Percentiles rank a stretch among this genome's conserved stretches.
These are phyloP conservation scores for Theileria luwenshuni DNA, from an alignment of 169 alveolate species.

Conservation along the genomic window DNA sequence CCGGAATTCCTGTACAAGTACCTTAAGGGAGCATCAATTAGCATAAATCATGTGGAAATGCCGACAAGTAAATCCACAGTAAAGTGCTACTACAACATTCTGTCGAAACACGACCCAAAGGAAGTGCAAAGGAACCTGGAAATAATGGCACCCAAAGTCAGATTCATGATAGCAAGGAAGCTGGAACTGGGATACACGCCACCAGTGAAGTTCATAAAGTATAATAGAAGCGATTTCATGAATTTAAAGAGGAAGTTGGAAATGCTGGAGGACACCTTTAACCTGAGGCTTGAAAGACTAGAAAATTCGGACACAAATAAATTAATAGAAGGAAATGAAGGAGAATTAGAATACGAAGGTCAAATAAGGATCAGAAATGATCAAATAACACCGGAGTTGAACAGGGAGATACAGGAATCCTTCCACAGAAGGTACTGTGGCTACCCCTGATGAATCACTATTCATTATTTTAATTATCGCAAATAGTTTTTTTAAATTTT, in stretches of 20 bases:
- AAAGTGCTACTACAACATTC: conserved; percentile 71
- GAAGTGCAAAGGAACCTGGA: conserved; percentile 67
- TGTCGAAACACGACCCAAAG: conserved; percentile 56
- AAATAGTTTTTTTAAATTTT: background rate
- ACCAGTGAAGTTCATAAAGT: conserved; percentile 70
- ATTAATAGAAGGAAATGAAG: background rate
- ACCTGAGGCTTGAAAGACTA: conserved; percentile 29
- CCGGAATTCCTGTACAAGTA: conserved; percentile 63
- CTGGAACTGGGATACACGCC: conserved; percentile 81
- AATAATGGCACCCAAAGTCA: conserved; percentile 60
- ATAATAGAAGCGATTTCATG: conserved; percentile 32
- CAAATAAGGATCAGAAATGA: background rate
- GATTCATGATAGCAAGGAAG: conserved; percentile 74
- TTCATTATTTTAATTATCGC: background rate
- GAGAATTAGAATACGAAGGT: background rate
- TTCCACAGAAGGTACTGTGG: conserved; percentile 15
- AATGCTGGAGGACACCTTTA: conserved; percentile 39
- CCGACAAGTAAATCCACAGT: conserved; percentile 67
- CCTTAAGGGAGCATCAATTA: conserved; percentile 70
- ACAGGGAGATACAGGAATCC: conserved; percentile 15
- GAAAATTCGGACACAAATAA: background rate
- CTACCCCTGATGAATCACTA: background rate
- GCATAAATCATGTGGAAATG: conserved; percentile 76
- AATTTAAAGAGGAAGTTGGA: conserved; percentile 22
- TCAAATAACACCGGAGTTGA: conserved; percentile 5